These are phyloP conservation scores for Phytophthora hybrid DNA, from an alignment of 352 stramenopile genomes.

Conservation along the genomic window DNA sequence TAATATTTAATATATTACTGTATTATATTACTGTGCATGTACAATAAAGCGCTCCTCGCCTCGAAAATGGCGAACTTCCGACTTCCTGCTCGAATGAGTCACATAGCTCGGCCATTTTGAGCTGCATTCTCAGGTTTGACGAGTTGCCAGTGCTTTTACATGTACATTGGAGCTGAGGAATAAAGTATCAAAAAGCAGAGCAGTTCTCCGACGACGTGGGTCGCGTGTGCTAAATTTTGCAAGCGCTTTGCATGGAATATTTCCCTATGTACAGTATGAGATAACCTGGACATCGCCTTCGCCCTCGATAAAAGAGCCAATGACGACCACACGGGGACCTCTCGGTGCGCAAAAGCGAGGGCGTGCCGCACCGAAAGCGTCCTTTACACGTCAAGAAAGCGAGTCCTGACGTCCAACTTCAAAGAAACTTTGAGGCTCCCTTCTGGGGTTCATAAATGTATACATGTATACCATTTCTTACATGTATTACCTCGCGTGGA, in stretches of 20 bases:
- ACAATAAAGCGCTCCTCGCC: neutral
- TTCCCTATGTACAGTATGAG: constrained; percentile 16
- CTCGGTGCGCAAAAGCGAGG: constrained; percentile 27
- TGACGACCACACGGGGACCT: constrained; percentile 26
- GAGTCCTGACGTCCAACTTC: constrained; percentile 26
- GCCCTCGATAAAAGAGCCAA: constrained; percentile 27
- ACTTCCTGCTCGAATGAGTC: neutral
- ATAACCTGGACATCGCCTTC: constrained; percentile 2
- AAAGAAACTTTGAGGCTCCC: constrained; percentile 1
- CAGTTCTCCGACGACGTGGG: constrained; percentile 2
- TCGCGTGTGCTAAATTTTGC: constrained; percentile 24
- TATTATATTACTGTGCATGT: too few species aligned
- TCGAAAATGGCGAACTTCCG: constrained; percentile 19
- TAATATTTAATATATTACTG: too few species aligned
- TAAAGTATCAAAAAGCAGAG: neutral
- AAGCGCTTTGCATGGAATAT: constrained; percentile 27
- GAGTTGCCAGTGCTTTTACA: neutral
- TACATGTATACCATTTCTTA: neutral
- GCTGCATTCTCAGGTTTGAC: neutral
- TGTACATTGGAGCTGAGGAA: neutral
- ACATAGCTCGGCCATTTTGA: constrained; percentile 16
- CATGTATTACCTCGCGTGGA: neutral
- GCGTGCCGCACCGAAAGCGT: constrained; percentile 35
- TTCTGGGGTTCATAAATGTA: neutral
- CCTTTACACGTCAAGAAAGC: neutral